Percentiles rank a stretch among this genome's conserved stretches.
phyloP scores from a whole-genome alignment of 2,329 filamentous ascomycete species.

The Diaporthe longicolla region DNA sequence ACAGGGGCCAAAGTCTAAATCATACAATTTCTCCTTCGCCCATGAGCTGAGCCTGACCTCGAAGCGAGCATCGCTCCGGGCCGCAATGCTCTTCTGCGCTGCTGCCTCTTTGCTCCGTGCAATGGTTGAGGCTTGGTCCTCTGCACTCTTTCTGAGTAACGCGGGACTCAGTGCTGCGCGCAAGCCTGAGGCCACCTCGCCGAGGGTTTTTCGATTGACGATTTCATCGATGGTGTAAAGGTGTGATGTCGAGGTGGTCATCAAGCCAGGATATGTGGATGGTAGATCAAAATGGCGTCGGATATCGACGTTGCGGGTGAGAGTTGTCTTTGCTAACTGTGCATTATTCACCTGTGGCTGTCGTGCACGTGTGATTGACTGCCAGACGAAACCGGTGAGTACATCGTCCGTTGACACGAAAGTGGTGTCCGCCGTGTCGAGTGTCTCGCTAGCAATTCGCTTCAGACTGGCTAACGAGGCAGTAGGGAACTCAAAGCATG shows the following conservation, averaged over 20 bases:
- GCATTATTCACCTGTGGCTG: conserved; percentile 50
- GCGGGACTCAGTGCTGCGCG: conserved; percentile 19
- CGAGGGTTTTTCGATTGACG: conserved; percentile 49
- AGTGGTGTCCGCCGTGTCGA: conserved; percentile 40
- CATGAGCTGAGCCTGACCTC: conserved; percentile 70
- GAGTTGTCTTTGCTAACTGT: conserved; percentile 46
- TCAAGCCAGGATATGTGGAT: conserved; percentile 61
- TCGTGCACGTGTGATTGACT: conserved; percentile 58
- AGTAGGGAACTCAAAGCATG: conserved; percentile 59
- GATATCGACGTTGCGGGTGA: conserved; percentile 65
- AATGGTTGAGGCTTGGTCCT: conserved; percentile 59
- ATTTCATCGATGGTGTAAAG: conserved; percentile 50
- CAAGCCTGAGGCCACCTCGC: conserved; percentile 42
- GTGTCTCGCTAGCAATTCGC: conserved; percentile 49
- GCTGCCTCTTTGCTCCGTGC: conserved; percentile 41
- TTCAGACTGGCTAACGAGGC: conserved; percentile 59
- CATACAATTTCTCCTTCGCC: conserved; percentile 61
- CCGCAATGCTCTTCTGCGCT: conserved; percentile 55
- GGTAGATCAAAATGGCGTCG: conserved; percentile 59
- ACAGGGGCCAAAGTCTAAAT: conserved; percentile 62
- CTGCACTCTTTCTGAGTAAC: conserved; percentile 46
- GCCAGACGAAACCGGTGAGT: conserved; percentile 66
- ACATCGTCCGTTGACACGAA: conserved; percentile 69
- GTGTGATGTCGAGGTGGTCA: conserved; percentile 62
- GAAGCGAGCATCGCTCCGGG: conserved; percentile 52